Base-by-base conservation (phyloP, 1,284 basidiomycete species). In the Ustilago sp. region DNA sequence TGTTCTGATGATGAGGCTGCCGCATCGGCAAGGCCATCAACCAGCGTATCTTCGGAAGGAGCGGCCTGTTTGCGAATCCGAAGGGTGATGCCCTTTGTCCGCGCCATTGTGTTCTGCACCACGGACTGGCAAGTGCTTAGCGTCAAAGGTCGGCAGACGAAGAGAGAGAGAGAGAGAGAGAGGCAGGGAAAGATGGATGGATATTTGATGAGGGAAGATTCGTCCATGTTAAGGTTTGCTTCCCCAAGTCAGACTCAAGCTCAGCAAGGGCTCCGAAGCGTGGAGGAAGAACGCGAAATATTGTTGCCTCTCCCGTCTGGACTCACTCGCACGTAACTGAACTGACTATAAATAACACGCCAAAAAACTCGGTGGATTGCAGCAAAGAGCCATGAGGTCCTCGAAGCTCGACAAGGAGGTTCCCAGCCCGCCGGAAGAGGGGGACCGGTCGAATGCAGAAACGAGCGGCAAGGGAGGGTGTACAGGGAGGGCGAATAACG, bases 31-130 rank as follows among this genome's bases (percentile, higher is more conserved):
- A 28, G 12, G 4, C 56, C 48, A 28, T 51, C n/a, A n/a, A 38
- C 9, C 19, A 53, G 15, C 43, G 57, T 59, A 41, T 67, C 68
- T 8, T 67, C 61, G 31, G 47, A 48, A 11, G 38, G 41, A 15
- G 53, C 53, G 3, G 58, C 41, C n/a, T 56, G 50, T 52, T 72
- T 73, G 56, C 75, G 75, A 5, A 77, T 67, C 51, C 67, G 61
- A 35, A 77, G 53, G 4, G 70, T 74, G 67, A 77, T 77, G 3
- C 70, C 67, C 48, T 76, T 76, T 15, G 74, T 76, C 32, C 74
- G 47, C 5, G 74, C 74, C 74, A 76, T 76, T 28, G 31, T 32
- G 48, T 36, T 47, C 11, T 19, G 43, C 8, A 19, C 43, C 7
- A 17, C 19, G 19, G 28, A 50, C 15, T 45, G 43, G n/a, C 19